Evolutionary conservation across 441 rosid genomes (phyloP).

Genomic region (Cnidoscolus chayamansa): DNA sequence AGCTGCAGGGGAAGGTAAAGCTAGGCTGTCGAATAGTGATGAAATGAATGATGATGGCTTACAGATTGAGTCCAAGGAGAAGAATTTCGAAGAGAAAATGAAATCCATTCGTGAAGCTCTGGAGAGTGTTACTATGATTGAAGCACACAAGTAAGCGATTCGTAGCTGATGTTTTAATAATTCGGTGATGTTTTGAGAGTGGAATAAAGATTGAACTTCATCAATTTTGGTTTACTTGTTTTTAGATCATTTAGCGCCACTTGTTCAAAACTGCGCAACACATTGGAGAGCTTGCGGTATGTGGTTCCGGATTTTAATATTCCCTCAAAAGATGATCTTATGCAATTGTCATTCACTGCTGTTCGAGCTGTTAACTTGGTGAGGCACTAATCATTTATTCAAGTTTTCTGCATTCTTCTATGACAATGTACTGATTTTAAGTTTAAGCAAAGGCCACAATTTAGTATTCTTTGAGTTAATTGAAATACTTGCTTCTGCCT

Average conservation of each 20-base stretch:
- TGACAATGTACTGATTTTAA: background rate
- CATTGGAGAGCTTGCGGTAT: conserved; percentile 62
- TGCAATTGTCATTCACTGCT: conserved; percentile 49
- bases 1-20: conserved; percentile 23
- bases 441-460: background rate
- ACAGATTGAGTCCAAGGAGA: conserved; percentile 30
- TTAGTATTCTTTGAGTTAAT: background rate
- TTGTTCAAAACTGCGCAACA: conserved; percentile 50
- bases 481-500: conserved; percentile 16
- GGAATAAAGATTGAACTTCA: conserved; percentile 18
- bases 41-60: conserved; percentile 24
- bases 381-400: conserved; percentile 16
- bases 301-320: conserved; percentile 34
- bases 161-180: conserved; percentile 1
- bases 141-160: conserved; percentile 69
- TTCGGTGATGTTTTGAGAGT: conserved; percentile 16
- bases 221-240: conserved; percentile 28
- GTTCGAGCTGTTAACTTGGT: conserved; percentile 58
- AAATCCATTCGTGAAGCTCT: conserved; percentile 47
- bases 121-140: conserved; percentile 47
- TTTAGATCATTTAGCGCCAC: conserved; percentile 67
- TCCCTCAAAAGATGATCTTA: conserved; percentile 46
- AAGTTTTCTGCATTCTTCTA: background rate
- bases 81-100: conserved; percentile 37
- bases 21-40: conserved; percentile 24